These are phyloP conservation scores for Cymbidium sinense DNA, from an alignment of 106 monocot genomes.

Conservation along the genomic window DNA sequence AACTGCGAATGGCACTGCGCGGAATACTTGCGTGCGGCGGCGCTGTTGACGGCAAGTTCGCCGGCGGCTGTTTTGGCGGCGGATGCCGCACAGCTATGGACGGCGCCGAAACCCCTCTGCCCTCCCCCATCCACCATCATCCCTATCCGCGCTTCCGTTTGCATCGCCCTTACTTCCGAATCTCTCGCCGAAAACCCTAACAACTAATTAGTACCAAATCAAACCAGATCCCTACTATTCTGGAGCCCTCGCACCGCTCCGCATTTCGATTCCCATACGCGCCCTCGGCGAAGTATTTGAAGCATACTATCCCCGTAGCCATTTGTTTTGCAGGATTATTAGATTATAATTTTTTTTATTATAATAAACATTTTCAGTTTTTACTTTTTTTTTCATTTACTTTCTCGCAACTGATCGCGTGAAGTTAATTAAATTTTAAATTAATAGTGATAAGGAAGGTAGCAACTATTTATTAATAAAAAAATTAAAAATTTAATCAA, in stretches of 20 bases:
- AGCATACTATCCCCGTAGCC: not conserved
- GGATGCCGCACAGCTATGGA: constrained; percentile 13
- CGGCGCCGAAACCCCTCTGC: constrained; percentile 32
- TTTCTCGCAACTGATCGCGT: not conserved
- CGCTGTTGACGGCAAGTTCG: constrained; percentile 16
- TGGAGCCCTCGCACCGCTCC: not conserved
- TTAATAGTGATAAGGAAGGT: too few relatives aligned
- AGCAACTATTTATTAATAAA: too few relatives aligned
- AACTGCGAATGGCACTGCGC: constrained; percentile 17
- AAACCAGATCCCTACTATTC: not conserved
- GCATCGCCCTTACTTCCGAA: constrained; percentile 19
- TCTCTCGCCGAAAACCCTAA: not conserved
- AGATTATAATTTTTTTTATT: not conserved
- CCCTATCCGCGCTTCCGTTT: constrained; percentile 42
- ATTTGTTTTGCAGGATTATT: not conserved
- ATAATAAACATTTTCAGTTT: not conserved
- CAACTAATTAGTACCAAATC: not conserved
- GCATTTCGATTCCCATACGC: not conserved
- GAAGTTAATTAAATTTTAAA: too few relatives aligned
- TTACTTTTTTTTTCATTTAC: not conserved
- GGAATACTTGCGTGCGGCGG: constrained; percentile 26
- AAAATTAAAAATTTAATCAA: too few relatives aligned
- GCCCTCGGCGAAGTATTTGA: not conserved
- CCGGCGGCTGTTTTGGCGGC: constrained; percentile 4
- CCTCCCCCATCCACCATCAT: constrained; percentile 16